phyloP scores from a whole-genome alignment of 768 basidiomycete species.

The Hemileccinum impolitum region DNA sequence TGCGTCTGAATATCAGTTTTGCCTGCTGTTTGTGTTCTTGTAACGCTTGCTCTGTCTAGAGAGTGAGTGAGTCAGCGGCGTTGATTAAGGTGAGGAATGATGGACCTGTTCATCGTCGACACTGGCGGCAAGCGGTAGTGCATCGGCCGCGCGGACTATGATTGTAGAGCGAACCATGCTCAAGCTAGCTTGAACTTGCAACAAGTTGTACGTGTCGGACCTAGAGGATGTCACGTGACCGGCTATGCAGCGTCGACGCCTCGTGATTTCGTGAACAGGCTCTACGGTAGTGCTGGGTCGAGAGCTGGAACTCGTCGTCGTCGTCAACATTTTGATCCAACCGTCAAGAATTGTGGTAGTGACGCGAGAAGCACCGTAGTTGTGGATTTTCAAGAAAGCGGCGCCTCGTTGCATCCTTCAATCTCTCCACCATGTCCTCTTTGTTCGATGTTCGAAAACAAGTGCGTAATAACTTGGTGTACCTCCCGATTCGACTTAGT shows the following conservation, averaged over 20 bases:
- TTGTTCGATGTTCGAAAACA: conserved; percentile 71
- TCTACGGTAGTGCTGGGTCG: too few species aligned
- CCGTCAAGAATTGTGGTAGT: background rate
- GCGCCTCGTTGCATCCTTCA: too few species aligned
- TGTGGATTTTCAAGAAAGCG: too few species aligned
- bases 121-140: conserved; percentile 88
- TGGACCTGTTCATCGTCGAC: conserved; percentile 95
- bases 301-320: background rate
- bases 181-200: background rate
- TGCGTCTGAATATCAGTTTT: conserved; percentile 92
- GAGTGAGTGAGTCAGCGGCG: conserved; percentile 3
- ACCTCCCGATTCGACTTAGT: conserved; percentile 7
- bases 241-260: background rate
- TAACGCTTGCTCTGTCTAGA: conserved; percentile 85
- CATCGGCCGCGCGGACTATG: conserved; percentile 81
- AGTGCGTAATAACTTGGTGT: conserved; percentile 35
- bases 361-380: too few species aligned
- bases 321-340: background rate
- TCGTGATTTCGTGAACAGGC: too few species aligned
- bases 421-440: conserved; percentile 30
- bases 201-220: background rate
- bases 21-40: conserved; percentile 99
- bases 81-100: background rate
- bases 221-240: conserved; percentile 11
- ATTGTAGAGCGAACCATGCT: conserved; percentile 85